These are phyloP conservation scores for Globisporangium perplexum DNA, from an alignment of 352 stramenopile species.

Conservation along the genomic window DNA sequence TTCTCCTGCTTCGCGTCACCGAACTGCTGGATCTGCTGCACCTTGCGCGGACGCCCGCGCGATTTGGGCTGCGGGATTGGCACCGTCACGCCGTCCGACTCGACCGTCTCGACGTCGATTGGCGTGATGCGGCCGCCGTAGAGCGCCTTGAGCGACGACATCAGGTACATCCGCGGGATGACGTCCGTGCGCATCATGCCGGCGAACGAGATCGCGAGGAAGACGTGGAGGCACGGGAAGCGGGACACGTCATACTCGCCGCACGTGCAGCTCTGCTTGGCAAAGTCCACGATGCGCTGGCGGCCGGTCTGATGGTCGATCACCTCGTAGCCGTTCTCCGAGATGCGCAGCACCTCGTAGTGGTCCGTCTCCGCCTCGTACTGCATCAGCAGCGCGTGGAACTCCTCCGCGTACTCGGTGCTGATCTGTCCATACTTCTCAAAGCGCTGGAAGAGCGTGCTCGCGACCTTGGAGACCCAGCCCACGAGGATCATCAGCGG, in stretches of 20 bases:
- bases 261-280: constrained; percentile 68
- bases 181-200: constrained; percentile 61
- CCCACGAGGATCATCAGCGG: constrained; percentile 76
- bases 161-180: constrained; percentile 76
- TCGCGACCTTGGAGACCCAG: constrained; percentile 76
- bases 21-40: constrained; percentile 80
- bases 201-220: constrained; percentile 57
- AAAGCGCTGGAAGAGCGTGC: constrained; percentile 66
- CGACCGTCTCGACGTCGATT: constrained; percentile 75
- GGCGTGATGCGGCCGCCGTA: constrained; percentile 68
- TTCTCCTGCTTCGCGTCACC: constrained; percentile 64
- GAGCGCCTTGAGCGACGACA: constrained; percentile 69
- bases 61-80: constrained; percentile 51
- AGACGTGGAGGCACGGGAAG: constrained; percentile 79
- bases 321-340: constrained; percentile 71
- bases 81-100: constrained; percentile 46
- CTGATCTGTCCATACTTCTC: constrained; percentile 68
- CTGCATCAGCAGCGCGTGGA: constrained; percentile 50
- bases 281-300: constrained; percentile 70
- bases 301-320: constrained; percentile 58
- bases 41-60: constrained; percentile 60
- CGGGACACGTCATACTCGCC: constrained; percentile 67
- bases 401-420: constrained; percentile 73
- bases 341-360: constrained; percentile 62
- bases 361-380: constrained; percentile 56